Conservation (phyloP, 2,329 filamentous ascomycete genomes). For the Ophiognomonia clavigignenti-juglandacearum region DNA sequence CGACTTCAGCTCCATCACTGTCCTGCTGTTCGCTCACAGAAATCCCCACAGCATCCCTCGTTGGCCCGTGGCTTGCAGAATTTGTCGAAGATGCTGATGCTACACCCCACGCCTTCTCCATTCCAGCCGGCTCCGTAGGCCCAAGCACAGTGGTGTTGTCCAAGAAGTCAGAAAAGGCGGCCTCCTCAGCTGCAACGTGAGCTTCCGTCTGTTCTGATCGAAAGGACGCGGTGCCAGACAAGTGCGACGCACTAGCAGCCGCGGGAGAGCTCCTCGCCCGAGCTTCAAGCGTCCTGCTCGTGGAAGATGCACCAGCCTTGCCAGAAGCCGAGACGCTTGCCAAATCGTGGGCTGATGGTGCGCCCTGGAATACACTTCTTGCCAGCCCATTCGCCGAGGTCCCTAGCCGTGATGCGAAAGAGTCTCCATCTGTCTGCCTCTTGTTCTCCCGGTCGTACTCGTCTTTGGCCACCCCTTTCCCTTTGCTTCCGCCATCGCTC, state of each 20-base stretch:
- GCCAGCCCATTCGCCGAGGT: conserved; percentile 20
- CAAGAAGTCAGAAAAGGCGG: conserved; percentile 32
- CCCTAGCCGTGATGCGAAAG: conserved; percentile 19
- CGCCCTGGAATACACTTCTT: conserved; percentile 21
- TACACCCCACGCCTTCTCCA: conserved; percentile 18
- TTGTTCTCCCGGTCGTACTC: not conserved
- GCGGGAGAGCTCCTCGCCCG: conserved; percentile 20
- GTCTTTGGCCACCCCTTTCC: conserved; percentile 8
- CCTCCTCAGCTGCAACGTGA: conserved; percentile 27
- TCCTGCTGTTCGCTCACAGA: conserved; percentile 30
- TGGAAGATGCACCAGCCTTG: conserved; percentile 8
- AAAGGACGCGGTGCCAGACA: conserved; percentile 20
- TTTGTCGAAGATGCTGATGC: not conserved
- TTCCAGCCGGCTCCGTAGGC: conserved; percentile 16
- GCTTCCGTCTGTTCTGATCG: conserved; percentile 23
- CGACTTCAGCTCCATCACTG: conserved; percentile 34
- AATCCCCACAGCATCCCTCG: not conserved
- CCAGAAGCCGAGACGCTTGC: conserved; percentile 3
- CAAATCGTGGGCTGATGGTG: conserved; percentile 7
- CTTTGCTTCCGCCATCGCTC: conserved; percentile 8
- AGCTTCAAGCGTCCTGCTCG: not conserved
- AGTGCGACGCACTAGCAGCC: conserved; percentile 9
- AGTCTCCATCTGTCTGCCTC: conserved; percentile 5
- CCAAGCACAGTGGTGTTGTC: conserved; percentile 21
- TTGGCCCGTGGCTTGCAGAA: not conserved